A percentile compares a stretch with the other conserved stretches of the same genome.
phyloP scores from a whole-genome alignment of 2,329 filamentous ascomycete species.

The Macroventuria anomochaeta region DNA sequence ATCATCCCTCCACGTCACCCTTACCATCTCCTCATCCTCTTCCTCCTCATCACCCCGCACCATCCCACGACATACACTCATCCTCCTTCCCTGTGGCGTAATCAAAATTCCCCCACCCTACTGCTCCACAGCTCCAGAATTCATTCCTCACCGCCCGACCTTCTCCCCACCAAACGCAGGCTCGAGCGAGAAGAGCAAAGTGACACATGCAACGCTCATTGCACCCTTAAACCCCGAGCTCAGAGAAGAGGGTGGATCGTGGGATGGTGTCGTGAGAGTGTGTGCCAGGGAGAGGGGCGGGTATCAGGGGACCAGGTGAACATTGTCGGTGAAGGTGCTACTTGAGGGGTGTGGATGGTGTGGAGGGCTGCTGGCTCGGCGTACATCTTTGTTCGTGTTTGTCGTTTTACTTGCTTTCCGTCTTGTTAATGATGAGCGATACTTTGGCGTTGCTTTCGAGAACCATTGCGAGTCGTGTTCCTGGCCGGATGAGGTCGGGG shows the following conservation, averaged over 20 bases:
- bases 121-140: not conserved
- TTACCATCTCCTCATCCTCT: not conserved
- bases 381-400: not conserved
- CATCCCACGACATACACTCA: not conserved
- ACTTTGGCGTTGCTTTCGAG: no score
- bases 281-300: not conserved
- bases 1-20: not conserved
- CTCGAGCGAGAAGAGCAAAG: not conserved
- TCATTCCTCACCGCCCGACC: slow-evolving; percentile 1
- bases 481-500: no score
- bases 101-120: not conserved
- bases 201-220: not conserved
- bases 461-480: no score
- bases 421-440: no score
- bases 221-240: not conserved
- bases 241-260: not conserved
- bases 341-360: not conserved
- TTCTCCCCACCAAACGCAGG: not conserved
- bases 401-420: no score
- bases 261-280: not conserved
- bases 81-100: not conserved
- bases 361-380: not conserved
- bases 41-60: not conserved
- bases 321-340: not conserved
- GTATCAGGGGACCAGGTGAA: not conserved